These are phyloP conservation scores for Ogataea sp. DNA, from an alignment of 805 yeast genomes.

Conservation along the genomic window DNA sequence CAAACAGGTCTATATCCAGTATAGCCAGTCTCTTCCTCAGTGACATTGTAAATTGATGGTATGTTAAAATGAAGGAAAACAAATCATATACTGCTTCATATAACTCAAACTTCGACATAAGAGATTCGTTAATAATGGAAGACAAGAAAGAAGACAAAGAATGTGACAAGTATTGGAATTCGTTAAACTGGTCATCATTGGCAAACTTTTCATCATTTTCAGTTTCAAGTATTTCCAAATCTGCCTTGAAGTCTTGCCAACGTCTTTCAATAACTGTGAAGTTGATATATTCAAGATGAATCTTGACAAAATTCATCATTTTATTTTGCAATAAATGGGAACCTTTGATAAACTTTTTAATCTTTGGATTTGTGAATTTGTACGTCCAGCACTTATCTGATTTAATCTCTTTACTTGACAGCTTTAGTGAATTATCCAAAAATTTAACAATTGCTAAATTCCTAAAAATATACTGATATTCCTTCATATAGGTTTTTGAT, in stretches of 20 bases:
- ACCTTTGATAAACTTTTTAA: constrained; percentile 46
- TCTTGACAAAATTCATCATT: constrained; percentile 49
- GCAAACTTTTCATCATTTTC: constrained; percentile 2
- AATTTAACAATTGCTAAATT: constrained; percentile 58
- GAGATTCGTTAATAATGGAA: constrained; percentile 55
- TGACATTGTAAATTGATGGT: constrained; percentile 40
- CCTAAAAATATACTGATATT: constrained; percentile 76
- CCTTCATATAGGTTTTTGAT: constrained; percentile 59
- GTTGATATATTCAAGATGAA: constrained; percentile 46
- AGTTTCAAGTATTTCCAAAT: constrained; percentile 16
- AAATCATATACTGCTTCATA: constrained; percentile 38
- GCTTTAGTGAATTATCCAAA: constrained; percentile 49
- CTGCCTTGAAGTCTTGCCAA: constrained; percentile 32
- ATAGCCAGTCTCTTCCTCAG: constrained; percentile 46
- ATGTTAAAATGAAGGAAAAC: constrained; percentile 39
- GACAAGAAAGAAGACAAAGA: constrained; percentile 52
- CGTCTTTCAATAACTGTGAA: constrained; percentile 52
- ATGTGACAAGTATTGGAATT: constrained; percentile 36
- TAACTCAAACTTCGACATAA: constrained; percentile 52
- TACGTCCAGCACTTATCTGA: constrained; percentile 62
- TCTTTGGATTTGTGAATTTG: constrained; percentile 30
- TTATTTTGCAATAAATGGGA: constrained; percentile 48
- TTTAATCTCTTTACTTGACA: constrained; percentile 65
- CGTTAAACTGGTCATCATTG: constrained; percentile 5
- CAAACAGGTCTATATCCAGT: constrained; percentile 39